Base-by-base conservation (phyloP, 1,284 basidiomycete species). In the Pyrrhoderma lamaoense region DNA sequence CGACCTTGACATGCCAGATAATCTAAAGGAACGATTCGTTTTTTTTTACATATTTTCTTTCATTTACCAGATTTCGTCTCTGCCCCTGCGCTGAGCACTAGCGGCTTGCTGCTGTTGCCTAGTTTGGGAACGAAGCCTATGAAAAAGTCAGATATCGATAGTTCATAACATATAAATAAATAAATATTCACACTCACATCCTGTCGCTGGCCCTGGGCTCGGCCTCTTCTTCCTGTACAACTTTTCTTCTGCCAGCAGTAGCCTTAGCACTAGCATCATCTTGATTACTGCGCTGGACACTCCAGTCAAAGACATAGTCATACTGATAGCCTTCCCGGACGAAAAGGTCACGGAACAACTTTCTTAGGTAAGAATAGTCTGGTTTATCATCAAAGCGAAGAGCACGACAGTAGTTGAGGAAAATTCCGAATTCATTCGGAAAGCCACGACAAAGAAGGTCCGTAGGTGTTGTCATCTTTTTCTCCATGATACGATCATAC, bases 401-500 rank as follows among this genome's bases (percentile, higher is more conserved):
- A 45, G 93, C 93, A 56, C 94, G 89, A 58, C 91, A 93, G 73
- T 96, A 97, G 74, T 96, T 97, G 63, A 97, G 75, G 80, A 96
- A 97, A 62, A 96, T 95, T 45, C 91, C 92, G 60, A 96, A 96
- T 72, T 97, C 94, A 71, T 93, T 93, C 59, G 94, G 93, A 80
- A 94, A 96, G 27, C 91, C 92, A 60, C 93, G 92, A 75, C 93
- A 96, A 22, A 98, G 81, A 53, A 93, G 77, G 66, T 96, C 93
- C 52, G 93, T 97, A 18, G 94, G 92, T 0, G 93, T 96, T 27
- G 93, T 96, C 93, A 97, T 97, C 80, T 97, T 94, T 83, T 97
- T 98, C 75, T 97, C 94, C 93, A 96, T 96, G 74, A 98, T 98
- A 54, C 93, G 84, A 69, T 97, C 94, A 71, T 97, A 96, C 75